Evolutionary conservation across 2,329 filamentous ascomycete species (phyloP), one percentile per base, ranked within the genome.

Genomic region (Penicillium crustosum): DNA sequence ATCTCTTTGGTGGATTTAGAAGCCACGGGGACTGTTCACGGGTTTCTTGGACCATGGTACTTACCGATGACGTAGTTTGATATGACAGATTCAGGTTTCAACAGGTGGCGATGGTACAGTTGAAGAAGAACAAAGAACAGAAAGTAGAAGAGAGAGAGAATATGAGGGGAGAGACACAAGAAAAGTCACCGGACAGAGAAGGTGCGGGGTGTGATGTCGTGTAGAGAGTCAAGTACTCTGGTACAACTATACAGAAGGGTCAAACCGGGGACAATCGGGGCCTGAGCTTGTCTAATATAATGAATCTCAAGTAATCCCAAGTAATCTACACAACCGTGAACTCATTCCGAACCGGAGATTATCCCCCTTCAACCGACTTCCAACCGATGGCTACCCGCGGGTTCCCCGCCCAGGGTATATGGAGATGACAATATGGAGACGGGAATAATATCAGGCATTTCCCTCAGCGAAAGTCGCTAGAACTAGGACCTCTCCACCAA

Each of bases 41-140:
- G 21, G 44, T 38, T 47, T 41, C 38, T n/a, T 54, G 49, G 53
- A 60, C 60, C 53, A 58, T 48, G 49, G 53, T 44, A 65, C 57
- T 62, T 42, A 58, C 58, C 42, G 49, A 62, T 67, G 65, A 68
- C 62, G 65, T 66, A 59, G 23, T 29, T 29, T 44, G 4, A 27
- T 39, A 25, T 27, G 8, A 6, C 7, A n/a, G 17, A n/a, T 12
- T 49, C 19, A 35, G 8, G 15, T n/a, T 13, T 35, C 3, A 13
- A 7, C 12, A 15, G 19, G 2, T 47, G 19, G 17, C 7, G 15
- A 45, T 12, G 4, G 53, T 53, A 19, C 23, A 51, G 53, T 21
- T 27, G 49, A 53, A 45, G 36, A 23, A 43, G 57, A 35, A 35
- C 15, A 35, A 35, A 25, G 5, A 25, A 6, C 25, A 25, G 43